A percentile compares a stretch with the other conserved stretches of the same genome.
Evolutionary conservation across 2,329 filamentous ascomycete genomes (phyloP).

Genomic region (Bipolaris gigantea): DNA sequence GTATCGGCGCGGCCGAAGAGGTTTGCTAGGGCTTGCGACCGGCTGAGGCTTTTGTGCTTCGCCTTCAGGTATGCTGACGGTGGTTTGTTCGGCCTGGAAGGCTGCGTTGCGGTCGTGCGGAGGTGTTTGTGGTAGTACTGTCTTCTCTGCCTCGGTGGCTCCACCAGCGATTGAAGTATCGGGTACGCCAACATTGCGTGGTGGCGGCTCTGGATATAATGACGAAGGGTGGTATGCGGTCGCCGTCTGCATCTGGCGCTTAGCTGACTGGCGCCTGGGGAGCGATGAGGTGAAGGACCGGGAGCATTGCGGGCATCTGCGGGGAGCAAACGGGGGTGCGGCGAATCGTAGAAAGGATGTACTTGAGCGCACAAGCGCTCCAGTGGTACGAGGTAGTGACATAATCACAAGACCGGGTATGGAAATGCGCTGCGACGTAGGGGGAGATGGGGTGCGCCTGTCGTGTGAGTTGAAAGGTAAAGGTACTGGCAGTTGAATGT

Average conservation of each 20-base stretch:
- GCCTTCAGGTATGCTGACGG: slow-evolving; percentile 59
- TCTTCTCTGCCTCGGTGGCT: slow-evolving; percentile 52
- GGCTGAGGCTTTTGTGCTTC: slow-evolving; percentile 65
- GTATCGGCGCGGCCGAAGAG: slow-evolving; percentile 60
- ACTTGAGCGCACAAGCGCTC: slow-evolving; percentile 28
- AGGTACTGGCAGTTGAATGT: slow-evolving; percentile 17
- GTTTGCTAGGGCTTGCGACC: slow-evolving; percentile 50
- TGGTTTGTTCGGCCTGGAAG: slow-evolving; percentile 35
- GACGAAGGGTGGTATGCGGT: slow-evolving; percentile 65
- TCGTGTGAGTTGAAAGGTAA: slow-evolving; percentile 13
- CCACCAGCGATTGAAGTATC: slow-evolving; percentile 64
- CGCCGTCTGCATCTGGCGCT: slow-evolving; percentile 61
- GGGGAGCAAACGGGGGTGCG: slow-evolving; percentile 27
- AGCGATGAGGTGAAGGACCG: slow-evolving; percentile 50
- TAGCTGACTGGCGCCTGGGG: slow-evolving; percentile 40
- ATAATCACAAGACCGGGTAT: slow-evolving; percentile 22
- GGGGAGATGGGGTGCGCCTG: slow-evolving; percentile 4
- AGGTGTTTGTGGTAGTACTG: slow-evolving; percentile 48
- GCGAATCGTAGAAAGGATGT: slow-evolving; percentile 31
- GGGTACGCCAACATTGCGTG: slow-evolving; percentile 60
- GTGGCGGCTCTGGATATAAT: slow-evolving; percentile 59
- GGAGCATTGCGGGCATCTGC: slow-evolving; percentile 49
- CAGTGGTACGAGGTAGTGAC: slow-evolving; percentile 36
- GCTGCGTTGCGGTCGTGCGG: slow-evolving; percentile 26
- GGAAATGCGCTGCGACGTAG: slow-evolving; percentile 2